Percentiles rank a stretch among this genome's conserved stretches.
These are phyloP conservation scores for Porosira glacialis DNA, from an alignment of 352 stramenopile genomes.

Conservation along the genomic window DNA sequence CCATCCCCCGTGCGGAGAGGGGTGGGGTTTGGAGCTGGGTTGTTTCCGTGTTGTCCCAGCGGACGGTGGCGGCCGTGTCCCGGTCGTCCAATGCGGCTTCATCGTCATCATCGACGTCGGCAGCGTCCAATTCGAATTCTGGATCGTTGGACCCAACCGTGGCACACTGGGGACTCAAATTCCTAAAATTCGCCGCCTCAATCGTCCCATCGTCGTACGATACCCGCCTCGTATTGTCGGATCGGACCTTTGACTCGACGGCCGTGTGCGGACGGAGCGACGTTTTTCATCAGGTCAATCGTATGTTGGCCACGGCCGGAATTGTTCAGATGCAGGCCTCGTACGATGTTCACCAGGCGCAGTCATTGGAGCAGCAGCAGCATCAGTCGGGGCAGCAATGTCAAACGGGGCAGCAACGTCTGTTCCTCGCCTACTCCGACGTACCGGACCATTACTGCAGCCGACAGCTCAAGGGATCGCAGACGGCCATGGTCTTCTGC, in stretches of 20 bases:
- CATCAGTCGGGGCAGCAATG: too few species aligned
- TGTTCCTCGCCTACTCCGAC: constrained; percentile 29
- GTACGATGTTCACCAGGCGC: constrained; percentile 10
- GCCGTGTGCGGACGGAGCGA: constrained; percentile 32
- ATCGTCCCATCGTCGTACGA: constrained; percentile 3
- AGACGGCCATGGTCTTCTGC: constrained; percentile 30
- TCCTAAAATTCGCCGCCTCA: constrained; percentile 37
- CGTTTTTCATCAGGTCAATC: constrained; percentile 39
- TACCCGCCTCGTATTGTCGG: not conserved
- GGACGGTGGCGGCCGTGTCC: constrained; percentile 9
- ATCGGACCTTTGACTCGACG: constrained; percentile 5
- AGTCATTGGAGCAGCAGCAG: not conserved
- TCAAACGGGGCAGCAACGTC: not conserved
- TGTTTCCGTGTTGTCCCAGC: constrained; percentile 24
- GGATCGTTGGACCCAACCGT: constrained; percentile 34
- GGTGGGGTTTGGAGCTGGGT: constrained; percentile 37
- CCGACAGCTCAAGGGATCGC: constrained; percentile 10
- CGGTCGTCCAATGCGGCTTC: too few species aligned
- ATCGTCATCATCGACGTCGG: too few species aligned
- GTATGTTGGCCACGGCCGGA: constrained; percentile 38
- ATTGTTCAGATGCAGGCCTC: constrained; percentile 39
- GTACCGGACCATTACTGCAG: constrained; percentile 1
- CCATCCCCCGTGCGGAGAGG: constrained; percentile 26
- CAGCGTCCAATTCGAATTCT: too few species aligned
- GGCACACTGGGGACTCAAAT: constrained; percentile 30